Base-by-base conservation (phyloP, 1,284 basidiomycete genomes). In the Ustilago curta region DNA sequence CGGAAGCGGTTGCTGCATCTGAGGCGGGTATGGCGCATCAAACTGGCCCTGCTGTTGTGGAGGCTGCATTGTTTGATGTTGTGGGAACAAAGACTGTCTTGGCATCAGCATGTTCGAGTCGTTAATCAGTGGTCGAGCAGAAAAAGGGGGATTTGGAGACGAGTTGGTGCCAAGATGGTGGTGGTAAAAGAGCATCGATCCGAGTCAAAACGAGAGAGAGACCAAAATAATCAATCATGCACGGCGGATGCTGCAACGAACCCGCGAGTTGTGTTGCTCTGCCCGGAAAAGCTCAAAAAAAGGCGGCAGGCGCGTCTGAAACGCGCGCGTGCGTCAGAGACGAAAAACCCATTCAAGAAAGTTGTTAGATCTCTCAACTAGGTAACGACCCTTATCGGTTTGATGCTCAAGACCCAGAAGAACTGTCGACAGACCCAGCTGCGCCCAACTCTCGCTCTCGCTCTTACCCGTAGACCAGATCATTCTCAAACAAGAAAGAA, bases 1-100 rank as follows among this genome's bases (percentile, higher is more conserved):
- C 19, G 48, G 66, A 56, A 61, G 35, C 1, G 59, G 70, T 59
- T 62, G 61, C 35, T 59, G 70, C 67, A 59, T 59, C 40, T 64
- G 61, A 12, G 52, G 37, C 9, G 37, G 43, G 37, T 59, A 62
- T 2, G 29, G 39, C 6, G 59, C 58, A 23, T 71, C 69, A 45
- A 55, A 66, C 23, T 44, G 54, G 4, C 29, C 55, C 27, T 50
- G 54, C 23, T 42, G 47, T 7, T 48, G 59, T n/a, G 43, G 50
- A 3, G 54, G 66, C 43, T 51, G 48, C 58, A 57, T 55, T 27
- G 51, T 42, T 21, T 58, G 59, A 12, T 60, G 59, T 44, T 71
- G 69, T 2, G 70, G 59, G 25, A 45, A 67, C 1, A 59, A 67
- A 19, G 70, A 68, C 47, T 64, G 70, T 4, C 64, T 27, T 31